Evolutionary conservation across 2,329 filamentous ascomycete genomes (phyloP), one percentile per base, ranked within the genome.

Genomic region (Botrytis hyacinthi): DNA sequence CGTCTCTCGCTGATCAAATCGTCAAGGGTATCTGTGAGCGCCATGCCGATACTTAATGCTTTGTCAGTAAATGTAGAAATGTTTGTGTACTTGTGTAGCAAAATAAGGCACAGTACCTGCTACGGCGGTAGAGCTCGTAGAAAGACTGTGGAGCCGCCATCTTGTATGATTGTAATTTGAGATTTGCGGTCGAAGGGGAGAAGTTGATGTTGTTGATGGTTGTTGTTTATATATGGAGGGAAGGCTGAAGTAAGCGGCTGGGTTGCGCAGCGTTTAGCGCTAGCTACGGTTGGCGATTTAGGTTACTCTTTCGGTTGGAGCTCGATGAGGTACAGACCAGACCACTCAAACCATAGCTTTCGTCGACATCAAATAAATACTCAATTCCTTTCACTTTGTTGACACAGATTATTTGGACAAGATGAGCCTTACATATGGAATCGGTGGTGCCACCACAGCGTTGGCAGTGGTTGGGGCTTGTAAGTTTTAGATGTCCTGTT

Each of bases 71-170:
- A 72, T 73, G 69, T 72, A 72, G 77, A 79, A 75, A 76, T 32
- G 29, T 62, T 63, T 63, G 29, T 48, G 44, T 48, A 79, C 75
- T 71, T 69, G 66, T 73, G 69, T 78, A 80, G 76, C 77, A 79
- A 76, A 59, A 82, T 62, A 78, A 79, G 79, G 76, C 75, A 76
- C 77, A 84, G 83, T 93, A 98, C 96, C 95, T 98, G 90, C 94
- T 97, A 86, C 95, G 92, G 80, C 96, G 93, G 84, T 99, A 99
- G 81, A 99, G 91, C 89, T 99, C 96, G 84, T 98, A 99, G 86
- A 88, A 91, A 78, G 87, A 87, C 82, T 89, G 87, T 76, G 82
- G 84, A 66, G 85, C 83, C 73, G 87, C 84, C 84, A 88, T 88
- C 76, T 76, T 82, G 75, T 73, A 62, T 73, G 44, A 76, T 61